Percentiles rank a stretch among this genome's conserved stretches.
Conservation (phyloP, 352 stramenopile genomes). For the Globisporangium cederbergense region DNA sequence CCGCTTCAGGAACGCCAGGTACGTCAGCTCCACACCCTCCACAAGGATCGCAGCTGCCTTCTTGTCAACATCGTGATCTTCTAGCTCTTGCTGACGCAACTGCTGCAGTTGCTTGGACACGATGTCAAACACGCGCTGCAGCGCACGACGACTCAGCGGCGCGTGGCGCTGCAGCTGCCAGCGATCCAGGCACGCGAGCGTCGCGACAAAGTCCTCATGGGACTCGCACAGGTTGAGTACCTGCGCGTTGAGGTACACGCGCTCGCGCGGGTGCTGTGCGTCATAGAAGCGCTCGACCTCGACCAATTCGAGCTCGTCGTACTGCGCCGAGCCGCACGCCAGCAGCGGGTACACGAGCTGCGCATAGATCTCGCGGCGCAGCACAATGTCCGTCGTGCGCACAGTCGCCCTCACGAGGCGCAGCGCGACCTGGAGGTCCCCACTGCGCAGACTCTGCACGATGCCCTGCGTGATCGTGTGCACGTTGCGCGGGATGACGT, state of each 20-base stretch:
- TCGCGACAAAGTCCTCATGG: constrained; percentile 55
- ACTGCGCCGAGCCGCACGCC: constrained; percentile 22
- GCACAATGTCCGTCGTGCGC: constrained; percentile 32
- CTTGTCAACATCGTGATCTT: background rate
- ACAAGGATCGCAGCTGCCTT: constrained; percentile 25
- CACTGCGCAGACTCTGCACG: constrained; percentile 40
- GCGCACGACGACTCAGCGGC: constrained; percentile 41
- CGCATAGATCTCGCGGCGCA: constrained; percentile 59
- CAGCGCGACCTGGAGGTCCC: constrained; percentile 45
- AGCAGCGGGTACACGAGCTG: constrained; percentile 65
- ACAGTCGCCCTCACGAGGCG: constrained; percentile 42
- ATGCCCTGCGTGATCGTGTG: constrained; percentile 49
- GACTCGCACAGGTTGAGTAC: constrained; percentile 69
- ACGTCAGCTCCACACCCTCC: constrained; percentile 50
- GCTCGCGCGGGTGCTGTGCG: constrained; percentile 34
- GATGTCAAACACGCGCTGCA: constrained; percentile 56
- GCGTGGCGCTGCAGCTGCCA: constrained; percentile 44
- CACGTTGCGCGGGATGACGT: constrained; percentile 46
- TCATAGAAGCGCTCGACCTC: constrained; percentile 68
- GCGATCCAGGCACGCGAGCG: constrained; percentile 56
- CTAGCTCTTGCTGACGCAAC: constrained; percentile 21
- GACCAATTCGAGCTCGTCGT: constrained; percentile 40
- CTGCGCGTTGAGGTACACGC: constrained; percentile 43
- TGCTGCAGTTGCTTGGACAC: constrained; percentile 50
- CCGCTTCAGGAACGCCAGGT: constrained; percentile 44